Evolutionary conservation across 2,329 filamentous ascomycete species (phyloP).

Genomic region (Tricladium varicosporioides): DNA sequence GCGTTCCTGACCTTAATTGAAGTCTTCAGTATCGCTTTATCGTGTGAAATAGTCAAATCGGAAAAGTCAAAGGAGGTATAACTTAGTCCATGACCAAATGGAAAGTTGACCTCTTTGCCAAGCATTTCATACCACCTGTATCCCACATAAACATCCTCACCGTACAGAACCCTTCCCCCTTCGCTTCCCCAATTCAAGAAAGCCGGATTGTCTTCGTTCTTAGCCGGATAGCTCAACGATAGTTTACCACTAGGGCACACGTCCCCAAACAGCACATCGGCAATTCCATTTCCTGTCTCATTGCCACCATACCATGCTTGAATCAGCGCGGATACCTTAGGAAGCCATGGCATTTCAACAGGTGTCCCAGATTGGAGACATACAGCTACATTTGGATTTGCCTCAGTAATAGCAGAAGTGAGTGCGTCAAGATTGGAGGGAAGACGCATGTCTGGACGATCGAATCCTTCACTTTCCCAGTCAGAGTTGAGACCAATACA

Average conservation of each 20-base stretch:
- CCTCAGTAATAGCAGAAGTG: constrained; percentile 62
- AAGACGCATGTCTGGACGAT: constrained; percentile 75
- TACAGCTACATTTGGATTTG: constrained; percentile 68
- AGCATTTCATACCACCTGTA: constrained; percentile 78
- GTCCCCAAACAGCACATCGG: constrained; percentile 73
- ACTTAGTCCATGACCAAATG: constrained; percentile 77
- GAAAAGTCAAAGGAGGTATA: constrained; percentile 68
- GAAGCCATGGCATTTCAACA: constrained; percentile 68
- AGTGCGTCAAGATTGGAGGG: constrained; percentile 71
- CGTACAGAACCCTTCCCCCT: constrained; percentile 69
- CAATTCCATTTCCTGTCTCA: constrained; percentile 78
- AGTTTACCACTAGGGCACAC: constrained; percentile 74
- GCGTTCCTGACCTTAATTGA: constrained; percentile 61
- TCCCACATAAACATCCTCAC: constrained; percentile 77
- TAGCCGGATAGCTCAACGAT: constrained; percentile 68
- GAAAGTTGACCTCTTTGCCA: constrained; percentile 64
- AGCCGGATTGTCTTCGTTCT: constrained; percentile 69
- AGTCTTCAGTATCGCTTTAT: constrained; percentile 42
- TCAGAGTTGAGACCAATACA: constrained; percentile 75
- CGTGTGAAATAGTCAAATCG: constrained; percentile 45
- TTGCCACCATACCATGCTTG: constrained; percentile 87
- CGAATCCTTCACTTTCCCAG: constrained; percentile 77
- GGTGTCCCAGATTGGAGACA: constrained; percentile 78
- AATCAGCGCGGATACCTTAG: constrained; percentile 53
- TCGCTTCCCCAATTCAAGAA: constrained; percentile 74